Evolutionary conservation across 805 yeast genomes (phyloP), one percentile per base, ranked within the genome.

Genomic region (Myxozyma lipomycoides): DNA sequence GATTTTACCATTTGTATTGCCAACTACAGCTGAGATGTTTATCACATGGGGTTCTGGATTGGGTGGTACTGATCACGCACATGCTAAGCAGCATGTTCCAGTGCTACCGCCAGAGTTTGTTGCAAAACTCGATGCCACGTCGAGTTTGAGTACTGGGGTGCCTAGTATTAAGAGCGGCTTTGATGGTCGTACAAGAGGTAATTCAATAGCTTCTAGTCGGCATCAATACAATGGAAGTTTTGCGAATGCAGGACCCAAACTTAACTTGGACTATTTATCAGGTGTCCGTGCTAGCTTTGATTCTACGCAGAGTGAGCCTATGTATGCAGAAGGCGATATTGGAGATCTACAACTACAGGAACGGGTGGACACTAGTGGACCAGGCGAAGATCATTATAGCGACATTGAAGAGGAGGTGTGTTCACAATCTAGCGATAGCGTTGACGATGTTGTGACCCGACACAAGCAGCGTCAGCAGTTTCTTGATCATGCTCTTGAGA

Each of bases 31-130:
- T 1, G 96, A 91, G 66, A 69, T 88, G 65, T 74, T 87, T 23
- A 79, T 78, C 49, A 75, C 77, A 39, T 91, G 87, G 73, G 95
- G 96, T 1, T 78, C 86, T 1, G 89, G 90, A 6, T 62, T 81
- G 17, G 83, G 86, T 2, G 86, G 87, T 1, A 67, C 78, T 1
- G 74, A 78, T 46, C 72, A 72, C 37, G 70, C 72, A 19, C 75
- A 81, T 45, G 77, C 84, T 18, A 71, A 72, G 49, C 70, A 75
- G 46, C 83, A 74, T 62, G 86, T 83, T 64, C 96, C 97, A 0
- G 70, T 79, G 21, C 67, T 89, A 42, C 91, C 95, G 0, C 68
- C 80, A 19, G 80, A 79, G 17, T 72, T 88, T 10, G 68, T 83
- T 49, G 96, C 87, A 63, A 80, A 78, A 46, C 69, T 87, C 32